Evolutionary conservation across 805 yeast species (phyloP).

Genomic region (Maudiozyma serrabonitensis): DNA sequence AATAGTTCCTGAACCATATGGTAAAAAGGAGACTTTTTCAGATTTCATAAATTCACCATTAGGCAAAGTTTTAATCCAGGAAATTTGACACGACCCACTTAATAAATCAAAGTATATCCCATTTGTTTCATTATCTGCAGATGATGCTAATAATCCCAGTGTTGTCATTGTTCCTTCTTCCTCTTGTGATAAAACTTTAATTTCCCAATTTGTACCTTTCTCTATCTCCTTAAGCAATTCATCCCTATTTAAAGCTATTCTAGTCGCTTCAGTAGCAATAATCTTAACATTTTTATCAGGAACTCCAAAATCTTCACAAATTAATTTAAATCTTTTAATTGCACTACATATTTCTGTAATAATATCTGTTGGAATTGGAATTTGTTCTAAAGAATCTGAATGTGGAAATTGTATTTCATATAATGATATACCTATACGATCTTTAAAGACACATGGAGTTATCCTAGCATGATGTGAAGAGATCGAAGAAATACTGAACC

Average conservation of each 20-base stretch:
- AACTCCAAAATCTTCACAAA: slow-evolving; percentile 70
- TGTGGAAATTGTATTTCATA: slow-evolving; percentile 49
- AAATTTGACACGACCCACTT: slow-evolving; percentile 59
- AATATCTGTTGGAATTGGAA: slow-evolving; percentile 47
- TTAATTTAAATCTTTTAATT: slow-evolving; percentile 55
- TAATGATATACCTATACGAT: slow-evolving; percentile 58
- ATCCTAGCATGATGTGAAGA: slow-evolving; percentile 63
- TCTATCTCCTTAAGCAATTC: slow-evolving; percentile 47
- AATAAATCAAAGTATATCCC: slow-evolving; percentile 69
- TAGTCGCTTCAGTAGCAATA: slow-evolving; percentile 67
- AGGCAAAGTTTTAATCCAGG: slow-evolving; percentile 49
- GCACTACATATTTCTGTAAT: slow-evolving; percentile 52
- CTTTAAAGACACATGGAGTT: slow-evolving; percentile 71
- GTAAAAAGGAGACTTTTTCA: slow-evolving; percentile 49
- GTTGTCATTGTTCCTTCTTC: slow-evolving; percentile 63
- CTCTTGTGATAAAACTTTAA: slow-evolving; percentile 46
- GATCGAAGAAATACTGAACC: slow-evolving; percentile 62
- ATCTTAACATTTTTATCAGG: slow-evolving; percentile 49
- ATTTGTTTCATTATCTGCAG: slow-evolving; percentile 42
- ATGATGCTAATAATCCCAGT: slow-evolving; percentile 62
- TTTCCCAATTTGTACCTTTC: slow-evolving; percentile 55
- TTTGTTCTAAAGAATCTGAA: slow-evolving; percentile 26
- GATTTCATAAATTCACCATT: slow-evolving; percentile 48
- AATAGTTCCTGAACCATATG: slow-evolving; percentile 67
- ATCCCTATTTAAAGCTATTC: slow-evolving; percentile 56